Evolutionary conservation across 495 filamentous ascomycete genomes (phyloP).

Genomic region (Penicillium coffeae): DNA sequence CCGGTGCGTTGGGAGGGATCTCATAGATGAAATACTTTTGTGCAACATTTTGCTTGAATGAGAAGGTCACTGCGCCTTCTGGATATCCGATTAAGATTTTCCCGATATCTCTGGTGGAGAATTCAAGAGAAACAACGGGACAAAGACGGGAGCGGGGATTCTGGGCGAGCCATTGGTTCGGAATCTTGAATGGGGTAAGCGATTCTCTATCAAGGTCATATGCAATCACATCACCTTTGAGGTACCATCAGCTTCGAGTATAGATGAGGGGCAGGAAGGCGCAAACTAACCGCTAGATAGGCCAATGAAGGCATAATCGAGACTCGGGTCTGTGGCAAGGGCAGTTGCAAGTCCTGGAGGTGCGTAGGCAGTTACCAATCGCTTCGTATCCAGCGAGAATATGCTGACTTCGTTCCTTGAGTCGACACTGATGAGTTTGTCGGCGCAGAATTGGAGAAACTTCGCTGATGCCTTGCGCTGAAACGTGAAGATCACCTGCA

Average conservation of each 20-base stretch:
- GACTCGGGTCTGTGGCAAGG: conserved; percentile 73
- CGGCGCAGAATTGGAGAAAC: conserved; percentile 68
- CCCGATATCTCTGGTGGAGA: conserved; percentile 93
- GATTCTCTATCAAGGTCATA: conserved; percentile 85
- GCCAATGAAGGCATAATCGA: conserved; percentile 88
- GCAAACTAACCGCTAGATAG: conserved; percentile 56
- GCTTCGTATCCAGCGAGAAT: conserved; percentile 66
- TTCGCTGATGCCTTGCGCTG: conserved; percentile 65
- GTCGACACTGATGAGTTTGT: conserved; percentile 79
- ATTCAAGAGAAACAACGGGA: conserved; percentile 68
- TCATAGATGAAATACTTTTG: conserved; percentile 79
- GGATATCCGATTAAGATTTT: conserved; percentile 82
- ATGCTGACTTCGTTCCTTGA: conserved; percentile 76
- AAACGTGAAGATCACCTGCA: conserved; percentile 63
- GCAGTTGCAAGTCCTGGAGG: conserved; percentile 69
- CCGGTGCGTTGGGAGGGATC: conserved; percentile 76
- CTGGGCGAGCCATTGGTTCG: conserved; percentile 75
- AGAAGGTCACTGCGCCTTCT: conserved; percentile 82
- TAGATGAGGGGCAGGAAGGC: too few relatives aligned
- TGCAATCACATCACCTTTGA: conserved; percentile 68
- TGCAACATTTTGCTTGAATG: conserved; percentile 81
- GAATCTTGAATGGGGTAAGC: conserved; percentile 71
- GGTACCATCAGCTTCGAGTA: not conserved
- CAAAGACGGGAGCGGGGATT: conserved; percentile 53
- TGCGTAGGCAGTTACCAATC: conserved; percentile 58